Percentiles rank a stretch among this genome's conserved stretches.
Conservation (phyloP, 2,329 filamentous ascomycete species). For the Colletotrichum trifolii region DNA sequence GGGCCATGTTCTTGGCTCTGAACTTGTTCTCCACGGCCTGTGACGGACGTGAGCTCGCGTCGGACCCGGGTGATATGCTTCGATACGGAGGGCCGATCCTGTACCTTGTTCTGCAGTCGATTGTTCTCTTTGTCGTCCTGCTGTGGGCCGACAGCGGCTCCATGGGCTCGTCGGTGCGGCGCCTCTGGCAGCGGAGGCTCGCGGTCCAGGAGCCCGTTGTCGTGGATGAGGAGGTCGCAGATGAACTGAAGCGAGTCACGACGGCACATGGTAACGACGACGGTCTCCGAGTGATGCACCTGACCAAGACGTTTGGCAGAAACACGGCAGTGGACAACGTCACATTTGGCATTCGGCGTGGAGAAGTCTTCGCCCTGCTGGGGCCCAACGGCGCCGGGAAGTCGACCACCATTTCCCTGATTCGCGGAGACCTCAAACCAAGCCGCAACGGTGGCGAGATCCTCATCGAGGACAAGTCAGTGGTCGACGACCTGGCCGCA, state of each 20-base stretch:
- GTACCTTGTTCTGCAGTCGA: conserved; percentile 80
- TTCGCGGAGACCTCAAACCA: conserved; percentile 87
- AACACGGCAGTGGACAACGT: conserved; percentile 89
- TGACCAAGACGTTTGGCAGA: conserved; percentile 82
- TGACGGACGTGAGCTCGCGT: conserved; percentile 69
- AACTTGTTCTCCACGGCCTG: conserved; percentile 89
- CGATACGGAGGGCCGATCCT: conserved; percentile 87
- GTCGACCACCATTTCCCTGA: conserved; percentile 87
- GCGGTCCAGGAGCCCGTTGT: conserved; percentile 39
- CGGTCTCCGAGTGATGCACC: conserved; percentile 80
- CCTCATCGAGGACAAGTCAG: conserved; percentile 80
- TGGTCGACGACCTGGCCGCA: conserved; percentile 75
- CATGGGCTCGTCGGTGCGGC: conserved; percentile 63
- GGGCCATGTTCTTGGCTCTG: conserved; percentile 79
- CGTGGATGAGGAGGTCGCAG: conserved; percentile 69
- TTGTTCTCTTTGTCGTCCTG: conserved; percentile 77
- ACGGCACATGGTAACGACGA: conserved; percentile 61
- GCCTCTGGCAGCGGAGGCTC: conserved; percentile 37
- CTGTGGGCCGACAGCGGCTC: conserved; percentile 86
- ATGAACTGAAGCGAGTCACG: conserved; percentile 73
- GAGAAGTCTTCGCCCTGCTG: conserved; percentile 88
- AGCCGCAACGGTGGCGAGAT: conserved; percentile 79
- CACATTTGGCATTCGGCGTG: conserved; percentile 81
- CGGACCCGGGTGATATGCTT: conserved; percentile 76
- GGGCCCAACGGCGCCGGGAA: conserved; percentile 95